These are phyloP conservation scores for Isoetes taiwanensis DNA, from an alignment of 75 land plant species.

Conservation along the genomic window DNA sequence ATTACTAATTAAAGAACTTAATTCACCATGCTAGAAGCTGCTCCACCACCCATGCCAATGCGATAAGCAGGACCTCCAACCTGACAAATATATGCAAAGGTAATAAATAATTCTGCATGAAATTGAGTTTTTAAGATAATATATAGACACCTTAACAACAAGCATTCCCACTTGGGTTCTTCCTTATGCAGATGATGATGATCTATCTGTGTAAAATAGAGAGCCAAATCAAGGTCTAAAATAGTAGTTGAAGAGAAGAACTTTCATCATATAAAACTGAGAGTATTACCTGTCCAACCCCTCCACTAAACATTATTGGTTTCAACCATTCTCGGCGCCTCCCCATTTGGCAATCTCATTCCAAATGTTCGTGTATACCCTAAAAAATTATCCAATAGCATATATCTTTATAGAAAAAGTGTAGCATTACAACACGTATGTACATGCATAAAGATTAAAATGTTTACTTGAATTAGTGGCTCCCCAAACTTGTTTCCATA, in stretches of 20 bases:
- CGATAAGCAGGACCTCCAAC: slow-evolving; percentile 97
- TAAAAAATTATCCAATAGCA: too few relatives aligned
- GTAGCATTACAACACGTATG: too few relatives aligned
- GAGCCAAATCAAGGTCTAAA: neutral
- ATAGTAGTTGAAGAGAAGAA: neutral
- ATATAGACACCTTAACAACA: slow-evolving; percentile 51
- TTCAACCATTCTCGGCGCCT: slow-evolving; percentile 92
- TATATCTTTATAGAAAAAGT: too few relatives aligned
- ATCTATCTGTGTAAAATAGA: slow-evolving; percentile 42
- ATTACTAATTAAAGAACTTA: too few relatives aligned
- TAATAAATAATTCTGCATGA: neutral
- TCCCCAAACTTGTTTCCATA: slow-evolving; percentile 99
- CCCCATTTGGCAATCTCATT: slow-evolving; percentile 80
- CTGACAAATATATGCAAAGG: slow-evolving; percentile 14
- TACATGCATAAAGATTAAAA: too few relatives aligned
- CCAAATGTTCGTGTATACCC: slow-evolving; percentile 95
- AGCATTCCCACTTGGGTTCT: slow-evolving; percentile 83
- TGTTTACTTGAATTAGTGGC: slow-evolving; percentile 83
- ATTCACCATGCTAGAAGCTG: slow-evolving; percentile 94
- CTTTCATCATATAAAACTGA: neutral
- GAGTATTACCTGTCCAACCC: slow-evolving; percentile 58
- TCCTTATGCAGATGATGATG: slow-evolving; percentile 63
- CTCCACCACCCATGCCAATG: slow-evolving; percentile 99
- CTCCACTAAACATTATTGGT: slow-evolving; percentile 95
- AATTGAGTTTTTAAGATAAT: neutral